Conservation (phyloP, 1,284 basidiomycete species). For the Neonothopanus nambi region DNA sequence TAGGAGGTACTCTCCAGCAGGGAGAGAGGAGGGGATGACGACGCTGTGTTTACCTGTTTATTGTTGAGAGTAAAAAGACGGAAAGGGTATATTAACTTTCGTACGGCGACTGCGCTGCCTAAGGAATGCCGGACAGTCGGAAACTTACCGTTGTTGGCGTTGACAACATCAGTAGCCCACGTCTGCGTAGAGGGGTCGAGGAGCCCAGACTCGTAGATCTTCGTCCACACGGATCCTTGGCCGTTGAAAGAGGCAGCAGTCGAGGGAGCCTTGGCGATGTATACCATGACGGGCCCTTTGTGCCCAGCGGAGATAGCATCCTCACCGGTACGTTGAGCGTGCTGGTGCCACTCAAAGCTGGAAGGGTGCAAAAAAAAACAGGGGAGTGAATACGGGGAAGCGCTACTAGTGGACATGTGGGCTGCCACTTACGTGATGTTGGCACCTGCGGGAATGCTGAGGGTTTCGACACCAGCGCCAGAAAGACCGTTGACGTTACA, state of each 20-base stretch:
- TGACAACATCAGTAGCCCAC: slow-evolving; percentile 52
- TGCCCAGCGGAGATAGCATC: slow-evolving; percentile 53
- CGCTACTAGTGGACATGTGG: neutral
- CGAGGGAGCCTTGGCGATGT: slow-evolving; percentile 48
- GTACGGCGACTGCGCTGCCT: too few relatives aligned
- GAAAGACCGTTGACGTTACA: slow-evolving; percentile 51
- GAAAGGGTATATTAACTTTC: slow-evolving; percentile 23
- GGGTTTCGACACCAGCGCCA: slow-evolving; percentile 38
- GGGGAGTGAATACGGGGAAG: neutral
- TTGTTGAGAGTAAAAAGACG: slow-evolving; percentile 37
- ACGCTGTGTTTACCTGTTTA: slow-evolving; percentile 44
- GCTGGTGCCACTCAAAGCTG: slow-evolving; percentile 48
- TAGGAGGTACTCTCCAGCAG: slow-evolving; percentile 40
- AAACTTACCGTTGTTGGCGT: slow-evolving; percentile 39
- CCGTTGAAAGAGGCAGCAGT: slow-evolving; percentile 35
- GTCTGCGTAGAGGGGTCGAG: slow-evolving; percentile 34
- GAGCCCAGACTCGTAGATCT: slow-evolving; percentile 52
- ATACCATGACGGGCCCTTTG: slow-evolving; percentile 30
- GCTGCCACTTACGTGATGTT: slow-evolving; percentile 32
- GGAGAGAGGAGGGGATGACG: slow-evolving; percentile 39
- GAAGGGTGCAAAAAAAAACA: slow-evolving; percentile 16
- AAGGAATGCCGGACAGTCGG: neutral
- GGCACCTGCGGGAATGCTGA: slow-evolving; percentile 42
- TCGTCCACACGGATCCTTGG: slow-evolving; percentile 43
- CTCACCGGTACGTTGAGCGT: slow-evolving; percentile 52